phyloP scores from a whole-genome alignment of 139 green algal species.

The Chlamydomonas eustigma region DNA sequence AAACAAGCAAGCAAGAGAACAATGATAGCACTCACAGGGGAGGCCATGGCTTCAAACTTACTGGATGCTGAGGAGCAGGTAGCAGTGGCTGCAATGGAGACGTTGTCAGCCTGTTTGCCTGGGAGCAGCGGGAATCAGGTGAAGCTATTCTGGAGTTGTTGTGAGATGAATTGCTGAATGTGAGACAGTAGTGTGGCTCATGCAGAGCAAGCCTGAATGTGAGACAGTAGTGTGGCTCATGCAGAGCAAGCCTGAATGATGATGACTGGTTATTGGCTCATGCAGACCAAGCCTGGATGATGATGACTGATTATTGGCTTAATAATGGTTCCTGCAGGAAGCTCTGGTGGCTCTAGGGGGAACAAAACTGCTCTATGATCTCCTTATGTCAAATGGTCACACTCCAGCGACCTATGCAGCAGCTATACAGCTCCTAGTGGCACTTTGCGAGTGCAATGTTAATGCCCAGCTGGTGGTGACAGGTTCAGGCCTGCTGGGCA shows the following conservation, averaged over 20 bases:
- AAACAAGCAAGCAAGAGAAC: too few species aligned
- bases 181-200: too few species aligned
- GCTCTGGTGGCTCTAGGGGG: not conserved
- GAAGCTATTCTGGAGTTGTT: too few species aligned
- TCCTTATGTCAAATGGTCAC: conserved; percentile 1
- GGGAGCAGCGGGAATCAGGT: conserved; percentile 36
- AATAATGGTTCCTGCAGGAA: not conserved
- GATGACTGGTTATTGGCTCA: too few species aligned
- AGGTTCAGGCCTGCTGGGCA: not conserved
- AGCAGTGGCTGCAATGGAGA: conserved; percentile 13
- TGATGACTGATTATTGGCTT: too few species aligned
- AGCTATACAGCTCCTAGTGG: not conserved
- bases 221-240: too few species aligned
- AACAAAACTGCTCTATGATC: conserved; percentile 9
- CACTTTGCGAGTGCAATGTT: conserved; percentile 4
- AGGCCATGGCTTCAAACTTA: not conserved
- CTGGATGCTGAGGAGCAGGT: conserved; percentile 30
- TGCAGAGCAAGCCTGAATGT: too few species aligned
- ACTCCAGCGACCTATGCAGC: conserved; percentile 5
- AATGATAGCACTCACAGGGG: too few species aligned
- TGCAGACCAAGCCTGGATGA: too few species aligned
- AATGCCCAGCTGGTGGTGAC: not conserved
- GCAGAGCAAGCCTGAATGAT: too few species aligned
- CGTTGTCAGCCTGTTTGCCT: conserved; percentile 12
- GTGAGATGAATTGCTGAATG: too few species aligned